Percentiles rank a stretch among this genome's conserved stretches.
Evolutionary conservation across 164 flowering plant species (phyloP).

Genomic region (Dillenia turbinata): DNA sequence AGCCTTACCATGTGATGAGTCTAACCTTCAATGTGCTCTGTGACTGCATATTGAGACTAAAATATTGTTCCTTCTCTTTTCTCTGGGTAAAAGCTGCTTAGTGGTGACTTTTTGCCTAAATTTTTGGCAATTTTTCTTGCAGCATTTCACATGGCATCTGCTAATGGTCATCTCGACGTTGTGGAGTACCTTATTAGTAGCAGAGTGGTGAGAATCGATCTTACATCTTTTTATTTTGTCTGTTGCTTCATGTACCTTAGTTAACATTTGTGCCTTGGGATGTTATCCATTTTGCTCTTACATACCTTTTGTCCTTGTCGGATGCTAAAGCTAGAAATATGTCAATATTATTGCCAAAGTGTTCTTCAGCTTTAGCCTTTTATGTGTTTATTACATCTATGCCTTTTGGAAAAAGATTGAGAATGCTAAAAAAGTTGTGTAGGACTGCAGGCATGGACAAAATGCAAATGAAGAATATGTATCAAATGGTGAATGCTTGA

Average conservation of each 20-base stretch:
- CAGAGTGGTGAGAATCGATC: constrained; percentile 57
- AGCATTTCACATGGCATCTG: constrained; percentile 99
- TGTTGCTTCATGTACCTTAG: no score
- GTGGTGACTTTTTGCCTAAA: background rate
- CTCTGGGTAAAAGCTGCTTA: background rate
- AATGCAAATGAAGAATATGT: no score
- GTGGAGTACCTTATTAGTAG: constrained; percentile 67
- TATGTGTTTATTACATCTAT: no score
- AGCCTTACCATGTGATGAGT: background rate
- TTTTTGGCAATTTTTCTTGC: constrained; percentile 15
- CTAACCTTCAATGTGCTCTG: background rate
- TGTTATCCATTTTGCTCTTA: background rate
- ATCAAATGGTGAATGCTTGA: no score
- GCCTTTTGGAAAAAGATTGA: no score
- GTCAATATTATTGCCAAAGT: no score
- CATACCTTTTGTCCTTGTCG: background rate
- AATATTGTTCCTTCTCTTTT: background rate
- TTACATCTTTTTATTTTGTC: background rate
- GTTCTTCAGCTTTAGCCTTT: no score
- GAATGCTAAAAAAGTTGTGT: no score
- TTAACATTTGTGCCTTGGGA: no score
- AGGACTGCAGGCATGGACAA: no score
- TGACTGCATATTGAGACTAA: background rate
- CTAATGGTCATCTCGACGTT: constrained; percentile 78
- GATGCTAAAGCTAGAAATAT: no score